These are phyloP conservation scores for Hypholoma fasciculare DNA, from an alignment of 768 basidiomycete genomes.

Conservation along the genomic window DNA sequence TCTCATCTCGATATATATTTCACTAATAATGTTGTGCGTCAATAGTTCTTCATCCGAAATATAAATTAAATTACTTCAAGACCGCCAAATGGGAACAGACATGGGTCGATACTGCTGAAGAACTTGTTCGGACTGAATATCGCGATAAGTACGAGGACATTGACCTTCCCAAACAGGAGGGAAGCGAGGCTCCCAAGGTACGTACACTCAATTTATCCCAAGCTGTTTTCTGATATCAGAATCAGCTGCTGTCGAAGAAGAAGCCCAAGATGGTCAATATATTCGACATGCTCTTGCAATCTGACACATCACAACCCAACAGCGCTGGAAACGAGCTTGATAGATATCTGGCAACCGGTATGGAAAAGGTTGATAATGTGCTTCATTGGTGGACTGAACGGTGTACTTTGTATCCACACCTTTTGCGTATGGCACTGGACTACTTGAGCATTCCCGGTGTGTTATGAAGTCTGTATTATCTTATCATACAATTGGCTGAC, in stretches of 20 bases:
- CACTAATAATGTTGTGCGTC: neutral
- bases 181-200: too few species aligned
- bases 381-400: constrained; percentile 15
- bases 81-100: constrained; percentile 2
- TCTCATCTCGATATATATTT: neutral
- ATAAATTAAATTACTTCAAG: constrained; percentile 14
- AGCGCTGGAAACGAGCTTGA: constrained; percentile 13
- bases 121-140: constrained; percentile 11
- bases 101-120: constrained; percentile 2
- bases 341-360: constrained; percentile 13
- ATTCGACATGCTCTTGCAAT: constrained; percentile 24
- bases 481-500: too few species aligned
- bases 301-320: neutral
- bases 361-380: constrained; percentile 22
- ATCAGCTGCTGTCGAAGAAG: neutral
- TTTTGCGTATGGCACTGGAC: constrained; percentile 16
- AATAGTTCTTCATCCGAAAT: constrained; percentile 12
- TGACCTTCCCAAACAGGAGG: neutral
- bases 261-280: neutral
- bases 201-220: too few species aligned
- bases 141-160: neutral
- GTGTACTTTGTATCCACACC: constrained; percentile 6
- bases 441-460: constrained; percentile 20
- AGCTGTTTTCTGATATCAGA: too few species aligned
- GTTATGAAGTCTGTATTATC: neutral